Evolutionary conservation across 805 yeast genomes (phyloP).

Genomic region (Pichia eremophila): DNA sequence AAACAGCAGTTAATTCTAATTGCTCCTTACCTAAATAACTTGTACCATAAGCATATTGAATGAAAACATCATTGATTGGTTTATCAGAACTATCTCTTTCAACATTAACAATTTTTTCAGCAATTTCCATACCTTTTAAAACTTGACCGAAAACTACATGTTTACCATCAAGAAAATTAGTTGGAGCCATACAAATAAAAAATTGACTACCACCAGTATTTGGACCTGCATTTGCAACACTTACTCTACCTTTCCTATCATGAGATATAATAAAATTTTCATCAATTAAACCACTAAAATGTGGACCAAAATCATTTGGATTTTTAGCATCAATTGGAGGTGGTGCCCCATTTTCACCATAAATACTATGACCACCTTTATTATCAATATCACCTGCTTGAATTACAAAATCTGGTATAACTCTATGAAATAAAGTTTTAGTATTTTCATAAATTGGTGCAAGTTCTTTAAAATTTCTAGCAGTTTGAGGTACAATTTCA

Average conservation of each 20-base stretch:
- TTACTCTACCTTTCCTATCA: constrained; percentile 37
- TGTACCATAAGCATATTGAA: constrained; percentile 18
- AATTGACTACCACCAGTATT: constrained; percentile 62
- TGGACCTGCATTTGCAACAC: constrained; percentile 44
- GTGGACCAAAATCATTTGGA: constrained; percentile 34
- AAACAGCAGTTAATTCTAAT: neutral
- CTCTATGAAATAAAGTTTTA: constrained; percentile 57
- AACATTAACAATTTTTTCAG: constrained; percentile 50
- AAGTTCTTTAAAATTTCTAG: constrained; percentile 45
- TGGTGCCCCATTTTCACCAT: constrained; percentile 18
- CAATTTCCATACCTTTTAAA: constrained; percentile 53
- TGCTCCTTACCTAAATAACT: neutral
- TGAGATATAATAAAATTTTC: constrained; percentile 52
- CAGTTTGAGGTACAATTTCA: constrained; percentile 54
- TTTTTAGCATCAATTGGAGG: constrained; percentile 1
- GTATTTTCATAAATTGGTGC: constrained; percentile 42
- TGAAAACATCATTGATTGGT: constrained; percentile 36
- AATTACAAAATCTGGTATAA: constrained; percentile 65
- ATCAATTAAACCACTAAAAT: constrained; percentile 45
- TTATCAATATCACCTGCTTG: constrained; percentile 86
- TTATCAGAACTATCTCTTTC: constrained; percentile 32
- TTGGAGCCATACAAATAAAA: constrained; percentile 50
- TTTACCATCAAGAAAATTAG: constrained; percentile 44
- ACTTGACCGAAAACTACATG: constrained; percentile 80
- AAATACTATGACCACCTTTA: constrained; percentile 72